phyloP scores from a whole-genome alignment of 495 filamentous ascomycete genomes.

The Xylaria intraflava region DNA sequence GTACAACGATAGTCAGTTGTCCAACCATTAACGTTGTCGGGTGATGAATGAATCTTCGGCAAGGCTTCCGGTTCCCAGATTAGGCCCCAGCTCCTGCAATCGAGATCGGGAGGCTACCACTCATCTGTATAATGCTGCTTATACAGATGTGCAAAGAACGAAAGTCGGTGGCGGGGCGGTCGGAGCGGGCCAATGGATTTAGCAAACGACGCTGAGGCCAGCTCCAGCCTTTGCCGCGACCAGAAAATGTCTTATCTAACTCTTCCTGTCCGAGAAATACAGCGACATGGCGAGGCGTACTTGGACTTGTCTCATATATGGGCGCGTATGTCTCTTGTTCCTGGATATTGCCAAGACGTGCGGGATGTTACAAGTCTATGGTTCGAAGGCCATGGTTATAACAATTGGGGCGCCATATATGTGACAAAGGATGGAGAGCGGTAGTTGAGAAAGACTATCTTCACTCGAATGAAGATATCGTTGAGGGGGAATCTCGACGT shows the following conservation, averaged over 20 bases:
- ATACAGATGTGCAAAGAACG: constrained; percentile 8
- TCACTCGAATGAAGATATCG: background rate
- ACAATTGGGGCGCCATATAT: background rate
- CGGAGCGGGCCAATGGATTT: constrained; percentile 22
- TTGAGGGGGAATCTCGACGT: too few relatives aligned
- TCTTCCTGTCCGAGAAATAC: constrained; percentile 16
- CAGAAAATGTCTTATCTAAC: constrained; percentile 17
- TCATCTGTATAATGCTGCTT: constrained; percentile 11
- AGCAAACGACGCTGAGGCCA: constrained; percentile 13
- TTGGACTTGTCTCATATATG: background rate
- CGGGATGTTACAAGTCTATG: constrained; percentile 4
- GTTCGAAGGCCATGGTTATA: constrained; percentile 8
- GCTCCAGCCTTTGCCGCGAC: constrained; percentile 20
- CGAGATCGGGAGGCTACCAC: constrained; percentile 13
- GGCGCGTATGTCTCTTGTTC: constrained; percentile 9
- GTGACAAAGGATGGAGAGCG: constrained; percentile 6
- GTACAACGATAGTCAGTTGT: background rate
- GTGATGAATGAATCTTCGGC: constrained; percentile 19
- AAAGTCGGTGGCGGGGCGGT: constrained; percentile 20
- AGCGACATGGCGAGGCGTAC: constrained; percentile 4
- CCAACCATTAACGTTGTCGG: background rate
- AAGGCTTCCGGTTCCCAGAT: background rate
- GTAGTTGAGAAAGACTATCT: constrained; percentile 4
- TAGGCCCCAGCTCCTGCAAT: background rate
- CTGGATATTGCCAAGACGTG: constrained; percentile 8